phyloP scores from a whole-genome alignment of 139 green algal genomes.

The Chlorella sp. region DNA sequence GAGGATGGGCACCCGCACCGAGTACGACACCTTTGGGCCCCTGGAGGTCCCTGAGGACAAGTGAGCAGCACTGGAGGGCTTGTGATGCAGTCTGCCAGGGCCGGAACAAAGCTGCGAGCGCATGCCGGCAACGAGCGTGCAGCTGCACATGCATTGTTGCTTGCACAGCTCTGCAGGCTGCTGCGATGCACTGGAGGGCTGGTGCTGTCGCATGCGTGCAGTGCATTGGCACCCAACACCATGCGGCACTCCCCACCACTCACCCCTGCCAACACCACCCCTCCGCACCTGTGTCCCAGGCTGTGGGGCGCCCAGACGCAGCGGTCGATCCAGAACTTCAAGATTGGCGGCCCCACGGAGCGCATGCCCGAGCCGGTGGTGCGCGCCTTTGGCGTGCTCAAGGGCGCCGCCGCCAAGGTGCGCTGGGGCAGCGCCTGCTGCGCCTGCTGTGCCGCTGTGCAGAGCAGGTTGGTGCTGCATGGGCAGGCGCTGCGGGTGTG shows the following conservation, averaged over 20 bases:
- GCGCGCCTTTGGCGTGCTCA: constrained; percentile 91
- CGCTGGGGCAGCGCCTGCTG: not conserved
- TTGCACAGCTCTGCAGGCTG: not conserved
- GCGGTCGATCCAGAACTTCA: constrained; percentile 95
- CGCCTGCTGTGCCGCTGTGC: not conserved
- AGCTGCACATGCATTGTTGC: not conserved
- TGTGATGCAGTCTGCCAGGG: not conserved
- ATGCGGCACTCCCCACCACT: not conserved
- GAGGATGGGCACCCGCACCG: constrained; percentile 57
- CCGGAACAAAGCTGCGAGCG: not conserved
- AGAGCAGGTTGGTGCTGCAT: not conserved
- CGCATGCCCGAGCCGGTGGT: constrained; percentile 94
- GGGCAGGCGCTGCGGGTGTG: not conserved
- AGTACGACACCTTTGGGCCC: constrained; percentile 88
- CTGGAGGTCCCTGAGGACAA: constrained; percentile 88
- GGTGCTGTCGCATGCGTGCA: too few species aligned
- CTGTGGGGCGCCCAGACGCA: constrained; percentile 99
- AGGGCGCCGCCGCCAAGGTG: constrained; percentile 84
- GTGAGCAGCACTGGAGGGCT: constrained; percentile 31
- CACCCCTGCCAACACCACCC: not conserved
- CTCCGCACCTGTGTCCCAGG: constrained; percentile 38
- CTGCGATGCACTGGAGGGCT: too few species aligned
- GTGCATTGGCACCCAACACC: too few species aligned
- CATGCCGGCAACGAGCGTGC: too few species aligned
- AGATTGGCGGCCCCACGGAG: constrained; percentile 92